Percentiles rank a stretch among this genome's conserved stretches.
Conservation (phyloP, 2,329 filamentous ascomycete species). For the Cladophialophora yegresii region DNA sequence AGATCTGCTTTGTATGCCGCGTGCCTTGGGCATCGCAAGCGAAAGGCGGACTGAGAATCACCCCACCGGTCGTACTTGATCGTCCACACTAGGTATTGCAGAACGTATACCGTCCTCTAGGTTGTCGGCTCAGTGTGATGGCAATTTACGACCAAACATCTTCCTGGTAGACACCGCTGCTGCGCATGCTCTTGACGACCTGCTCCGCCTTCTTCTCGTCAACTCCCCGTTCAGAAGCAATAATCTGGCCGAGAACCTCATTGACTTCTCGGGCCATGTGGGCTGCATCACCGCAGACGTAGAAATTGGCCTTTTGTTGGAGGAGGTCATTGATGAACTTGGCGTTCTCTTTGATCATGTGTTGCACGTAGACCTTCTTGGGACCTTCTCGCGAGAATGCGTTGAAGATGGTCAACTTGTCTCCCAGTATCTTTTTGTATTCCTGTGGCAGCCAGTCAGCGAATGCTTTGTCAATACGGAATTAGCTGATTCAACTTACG, state of each 20-base stretch:
- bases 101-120: not conserved
- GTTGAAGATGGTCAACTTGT: conserved; percentile 85
- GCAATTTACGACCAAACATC: conserved; percentile 64
- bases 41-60: not conserved
- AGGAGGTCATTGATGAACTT: conserved; percentile 85
- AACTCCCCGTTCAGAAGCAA: conserved; percentile 79
- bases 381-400: conserved; percentile 89
- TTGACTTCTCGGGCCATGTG: conserved; percentile 97
- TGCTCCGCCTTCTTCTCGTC: conserved; percentile 88
- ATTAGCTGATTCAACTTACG: conserved; percentile 58
- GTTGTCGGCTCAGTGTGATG: not conserved
- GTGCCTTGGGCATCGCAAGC: not conserved
- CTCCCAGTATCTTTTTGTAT: conserved; percentile 79
- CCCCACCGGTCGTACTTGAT: not conserved
- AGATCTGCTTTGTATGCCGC: not conserved
- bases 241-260: conserved; percentile 79
- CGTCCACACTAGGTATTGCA: not conserved
- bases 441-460: conserved; percentile 56
- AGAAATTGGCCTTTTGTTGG: conserved; percentile 84
- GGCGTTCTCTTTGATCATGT: conserved; percentile 79
- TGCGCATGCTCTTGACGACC: conserved; percentile 94
- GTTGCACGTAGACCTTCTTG: conserved; percentile 96
- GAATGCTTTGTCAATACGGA: conserved; percentile 5
- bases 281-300: conserved; percentile 95
- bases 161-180: conserved; percentile 93